Conservation (phyloP, 2,329 filamentous ascomycete genomes). For the Fusarium euwallaceae region DNA sequence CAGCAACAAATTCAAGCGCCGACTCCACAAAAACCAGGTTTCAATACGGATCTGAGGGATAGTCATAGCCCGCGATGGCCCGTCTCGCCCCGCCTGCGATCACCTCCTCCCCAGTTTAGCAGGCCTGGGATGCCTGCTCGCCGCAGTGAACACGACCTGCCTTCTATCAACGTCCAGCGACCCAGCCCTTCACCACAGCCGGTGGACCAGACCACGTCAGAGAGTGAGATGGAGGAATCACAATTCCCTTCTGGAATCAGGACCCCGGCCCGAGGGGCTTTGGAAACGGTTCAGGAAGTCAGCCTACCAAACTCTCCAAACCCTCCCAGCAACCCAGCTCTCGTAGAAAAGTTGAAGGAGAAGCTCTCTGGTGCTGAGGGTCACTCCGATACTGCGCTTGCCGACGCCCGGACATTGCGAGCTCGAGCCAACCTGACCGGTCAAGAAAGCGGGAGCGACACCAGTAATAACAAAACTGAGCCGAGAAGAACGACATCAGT, state of each 20-base stretch:
- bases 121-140: conserved; percentile 61
- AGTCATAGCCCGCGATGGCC: conserved; percentile 80
- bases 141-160: conserved; percentile 64
- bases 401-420: conserved; percentile 58
- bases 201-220: conserved; percentile 57
- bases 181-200: conserved; percentile 62
- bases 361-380: conserved; percentile 59
- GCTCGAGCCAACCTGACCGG: conserved; percentile 61
- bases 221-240: conserved; percentile 67
- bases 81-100: conserved; percentile 80
- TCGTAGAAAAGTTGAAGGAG: conserved; percentile 65
- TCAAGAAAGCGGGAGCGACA: conserved; percentile 76
- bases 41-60: conserved; percentile 64
- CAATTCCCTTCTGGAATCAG: conserved; percentile 65
- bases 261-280: conserved; percentile 71
- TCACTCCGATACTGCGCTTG: conserved; percentile 57
- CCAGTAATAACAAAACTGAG: conserved; percentile 63
- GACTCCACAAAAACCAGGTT: conserved; percentile 72
- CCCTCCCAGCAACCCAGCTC: conserved; percentile 58
- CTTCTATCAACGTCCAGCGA: conserved; percentile 66
- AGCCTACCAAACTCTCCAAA: conserved; percentile 81
- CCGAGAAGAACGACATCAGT: conserved; percentile 59
- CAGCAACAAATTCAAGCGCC: conserved; percentile 69
- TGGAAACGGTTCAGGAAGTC: conserved; percentile 94
- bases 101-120: conserved; percentile 74